These are phyloP conservation scores for Fusarium musae DNA, from an alignment of 2,329 filamentous ascomycete genomes.

Conservation along the genomic window DNA sequence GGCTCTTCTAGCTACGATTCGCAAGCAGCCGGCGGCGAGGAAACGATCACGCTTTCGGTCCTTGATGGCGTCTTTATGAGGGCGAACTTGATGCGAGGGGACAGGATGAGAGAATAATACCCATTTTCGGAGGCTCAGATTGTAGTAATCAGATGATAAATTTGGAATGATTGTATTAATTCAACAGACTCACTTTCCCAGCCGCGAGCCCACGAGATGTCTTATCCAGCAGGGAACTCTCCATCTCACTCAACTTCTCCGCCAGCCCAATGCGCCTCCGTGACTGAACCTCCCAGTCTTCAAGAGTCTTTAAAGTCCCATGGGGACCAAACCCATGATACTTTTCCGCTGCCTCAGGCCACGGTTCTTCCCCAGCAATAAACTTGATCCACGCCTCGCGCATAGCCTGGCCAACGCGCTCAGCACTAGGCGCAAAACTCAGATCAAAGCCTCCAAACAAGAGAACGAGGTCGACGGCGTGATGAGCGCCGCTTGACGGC, in stretches of 20 bases:
- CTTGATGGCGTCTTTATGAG: not conserved
- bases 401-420: slow-evolving; percentile 50
- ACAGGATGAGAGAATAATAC: not conserved
- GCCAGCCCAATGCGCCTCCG: slow-evolving; percentile 24
- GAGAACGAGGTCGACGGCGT: slow-evolving; percentile 59
- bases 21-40: not conserved
- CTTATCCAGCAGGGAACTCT: slow-evolving; percentile 48
- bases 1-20: not conserved
- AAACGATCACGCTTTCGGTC: not conserved
- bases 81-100: fast-evolving
- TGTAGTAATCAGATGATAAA: not conserved
- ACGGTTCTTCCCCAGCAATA: slow-evolving; percentile 50
- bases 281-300: slow-evolving; percentile 34
- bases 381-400: slow-evolving; percentile 55
- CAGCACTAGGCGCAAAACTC: slow-evolving; percentile 48
- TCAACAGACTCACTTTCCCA: slow-evolving; percentile 56
- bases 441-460: slow-evolving; percentile 56
- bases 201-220: slow-evolving; percentile 16
- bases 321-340: slow-evolving; percentile 51
- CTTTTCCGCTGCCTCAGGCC: slow-evolving; percentile 29
- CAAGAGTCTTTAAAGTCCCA: slow-evolving; percentile 49
- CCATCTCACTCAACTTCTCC: not conserved
- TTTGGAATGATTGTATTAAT: not conserved
- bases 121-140: not conserved
- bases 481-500: slow-evolving; percentile 56